phyloP scores from a whole-genome alignment of 306 rosid genomes.

The Prunus campanulata region DNA sequence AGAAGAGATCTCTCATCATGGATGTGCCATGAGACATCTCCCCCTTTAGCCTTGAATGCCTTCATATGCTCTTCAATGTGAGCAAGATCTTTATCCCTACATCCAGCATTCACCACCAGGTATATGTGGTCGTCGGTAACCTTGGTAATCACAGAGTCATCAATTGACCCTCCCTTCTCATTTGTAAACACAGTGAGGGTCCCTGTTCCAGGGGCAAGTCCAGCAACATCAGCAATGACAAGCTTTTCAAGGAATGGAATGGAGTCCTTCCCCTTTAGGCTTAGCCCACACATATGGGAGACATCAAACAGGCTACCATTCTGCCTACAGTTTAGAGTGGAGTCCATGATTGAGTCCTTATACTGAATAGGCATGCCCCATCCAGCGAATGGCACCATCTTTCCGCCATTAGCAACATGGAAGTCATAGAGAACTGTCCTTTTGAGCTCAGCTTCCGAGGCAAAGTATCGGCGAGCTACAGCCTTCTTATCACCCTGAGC shows the following conservation, averaged over 20 bases:
- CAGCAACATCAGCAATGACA: slow-evolving; percentile 88
- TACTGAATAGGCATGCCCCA: slow-evolving; percentile 98
- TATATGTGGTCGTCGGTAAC: slow-evolving; percentile 75
- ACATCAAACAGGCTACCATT: slow-evolving; percentile 88
- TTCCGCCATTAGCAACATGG: slow-evolving; percentile 84
- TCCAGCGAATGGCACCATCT: slow-evolving; percentile 98
- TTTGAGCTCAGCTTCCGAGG: slow-evolving; percentile 74
- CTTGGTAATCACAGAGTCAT: slow-evolving; percentile 90
- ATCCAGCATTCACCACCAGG: slow-evolving; percentile 94
- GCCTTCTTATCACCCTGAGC: slow-evolving; percentile 74
- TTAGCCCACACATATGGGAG: slow-evolving; percentile 87
- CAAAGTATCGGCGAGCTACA: slow-evolving; percentile 63
- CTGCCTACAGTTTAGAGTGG: slow-evolving; percentile 80
- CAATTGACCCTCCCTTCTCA: slow-evolving; percentile 92
- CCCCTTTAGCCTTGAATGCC: slow-evolving; percentile 95
- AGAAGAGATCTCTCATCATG: slow-evolving; percentile 95
- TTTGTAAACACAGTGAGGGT: slow-evolving; percentile 85
- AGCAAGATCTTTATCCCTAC: slow-evolving; percentile 91
- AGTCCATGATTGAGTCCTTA: slow-evolving; percentile 93
- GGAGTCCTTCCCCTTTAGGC: slow-evolving; percentile 84
- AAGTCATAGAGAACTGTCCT: slow-evolving; percentile 81
- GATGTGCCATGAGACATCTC: slow-evolving; percentile 93
- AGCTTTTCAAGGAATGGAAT: slow-evolving; percentile 75
- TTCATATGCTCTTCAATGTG: slow-evolving; percentile 94
- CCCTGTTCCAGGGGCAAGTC: slow-evolving; percentile 75